Evolutionary conservation across 108 stramenopile genomes (phyloP), one percentile per base, ranked within the genome.

Genomic region (Stephanodiscus minutulus): DNA sequence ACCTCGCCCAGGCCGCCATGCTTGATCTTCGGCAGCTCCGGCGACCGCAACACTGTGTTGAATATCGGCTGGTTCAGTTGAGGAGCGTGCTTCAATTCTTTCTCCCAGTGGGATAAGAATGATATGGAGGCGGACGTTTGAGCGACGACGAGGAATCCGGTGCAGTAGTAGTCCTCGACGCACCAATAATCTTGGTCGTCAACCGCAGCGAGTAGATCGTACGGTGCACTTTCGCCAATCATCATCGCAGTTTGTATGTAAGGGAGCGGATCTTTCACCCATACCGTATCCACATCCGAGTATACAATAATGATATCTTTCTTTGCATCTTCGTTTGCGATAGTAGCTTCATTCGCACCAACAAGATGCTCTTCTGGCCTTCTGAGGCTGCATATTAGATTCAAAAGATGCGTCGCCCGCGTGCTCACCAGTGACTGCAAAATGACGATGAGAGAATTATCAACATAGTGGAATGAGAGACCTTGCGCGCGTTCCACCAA

Each of bases 11-110:
- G 46, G 18, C 33, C 24, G 17, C 61, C 61, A 61, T 60, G 57
- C 31, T 65, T 28, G 24, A 72, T 58, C 36, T 22, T 21, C 3
- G 17, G 62, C 43, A 49, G 4, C n/a, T 11, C 41, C 17, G 33
- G 49, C 9, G 47, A 55, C 10, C 53, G 53, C 25, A 72, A 17
- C 25, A 72, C 29, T 15, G 36, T 18, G 29, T 72, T 72, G 27
- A 72, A 72, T 39, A 72, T 55, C 31, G 72, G 73, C 66, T 74
- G 73, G 47, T 74, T 74, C 47, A 74, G 25, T 56, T 74, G 73
- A 67, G 56, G 60, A 27, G 59, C 52, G 1, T 43, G 37, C 21
- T 41, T 17, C 56, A 74, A 39, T 48, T 66, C 54, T 22, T 66
- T 56, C 50, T 74, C 73, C 73, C 73, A 74, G 29, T 52, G 56